Base-by-base conservation (phyloP, 768 basidiomycete species). In the Amylocystis lapponica region DNA sequence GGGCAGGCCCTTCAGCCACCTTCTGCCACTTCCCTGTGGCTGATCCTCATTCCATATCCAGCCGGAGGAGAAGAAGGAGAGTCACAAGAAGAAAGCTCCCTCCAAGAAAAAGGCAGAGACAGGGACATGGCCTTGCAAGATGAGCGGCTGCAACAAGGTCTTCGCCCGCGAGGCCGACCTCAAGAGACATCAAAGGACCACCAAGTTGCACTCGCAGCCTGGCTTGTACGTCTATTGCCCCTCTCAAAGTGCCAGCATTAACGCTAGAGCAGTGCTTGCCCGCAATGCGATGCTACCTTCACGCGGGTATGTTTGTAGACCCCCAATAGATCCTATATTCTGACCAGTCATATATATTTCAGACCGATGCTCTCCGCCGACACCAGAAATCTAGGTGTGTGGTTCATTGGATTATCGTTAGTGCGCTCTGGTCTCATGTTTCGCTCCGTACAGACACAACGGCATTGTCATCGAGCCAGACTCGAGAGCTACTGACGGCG, bases 141-240 rank as follows among this genome's bases (percentile, higher is more conserved):
- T 88, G 58, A 76, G 81, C 56, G 86, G 83, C 23, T 88, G 86
- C 66, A 79, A 77, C 65, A 88, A 87, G 63, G 78, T 84, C 58
- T 88, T 88, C 57, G 85, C 83, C 35, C 74, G 86, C 41, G 86
- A 88, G 62, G 86, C 86, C 13, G 86, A 88, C 68, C 65, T 88
- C 50, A 87, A 86, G 69, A 61, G 86, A 54, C 86, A 88, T 60
- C 86, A 87, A 58, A 70, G 83, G 59, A 88, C 86, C 25, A 86
- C 86, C 19, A 88, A 85, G 60, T 61, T 74, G 36, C 86, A 88
- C 65, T 81, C 81, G 3, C 68, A 82, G 61, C 83, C 86, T 27
- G 78, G 76, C 54, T 86, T 81, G 85, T 86, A 56, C 41, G 66
- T 61, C 12, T 14, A 2, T 35, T n/a, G 45, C 55, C 33, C 49